Conservation (phyloP, 192 early-diverging fungal species). For the Backusella tarrabulga region DNA sequence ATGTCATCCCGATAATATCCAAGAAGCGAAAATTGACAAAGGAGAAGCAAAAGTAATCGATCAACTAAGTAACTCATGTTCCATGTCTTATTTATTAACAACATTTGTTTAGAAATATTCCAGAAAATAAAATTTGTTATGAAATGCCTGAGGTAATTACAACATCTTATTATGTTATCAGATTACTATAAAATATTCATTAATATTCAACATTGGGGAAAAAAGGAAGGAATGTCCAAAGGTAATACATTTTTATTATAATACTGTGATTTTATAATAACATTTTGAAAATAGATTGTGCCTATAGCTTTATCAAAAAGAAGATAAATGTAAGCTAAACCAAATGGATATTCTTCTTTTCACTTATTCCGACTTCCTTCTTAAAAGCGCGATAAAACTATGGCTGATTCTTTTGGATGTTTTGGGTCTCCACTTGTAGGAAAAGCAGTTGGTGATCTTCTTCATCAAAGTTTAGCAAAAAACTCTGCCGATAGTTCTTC, state of each 20-base stretch:
- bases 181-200: background rate
- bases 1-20: background rate
- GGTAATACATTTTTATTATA: background rate
- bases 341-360: background rate
- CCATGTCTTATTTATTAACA: background rate
- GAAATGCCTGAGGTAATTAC: background rate
- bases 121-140: background rate
- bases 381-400: conserved; percentile 68
- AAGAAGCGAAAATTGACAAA: background rate
- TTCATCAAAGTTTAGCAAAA: conserved; percentile 70
- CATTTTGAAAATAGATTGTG: conserved; percentile 8
- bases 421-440: conserved; percentile 64
- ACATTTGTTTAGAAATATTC: background rate
- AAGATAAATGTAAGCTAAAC: conserved; percentile 19
- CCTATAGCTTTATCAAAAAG: conserved; percentile 38
- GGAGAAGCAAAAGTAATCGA: background rate
- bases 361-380: conserved; percentile 5
- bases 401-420: conserved; percentile 68
- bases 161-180: background rate
- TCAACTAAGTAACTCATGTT: background rate
- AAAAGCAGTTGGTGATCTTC: conserved; percentile 71
- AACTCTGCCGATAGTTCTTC: conserved; percentile 60
- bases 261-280: background rate
- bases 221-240: background rate
- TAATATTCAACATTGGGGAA: background rate